Conservation (phyloP, 1,284 basidiomycete genomes). For the Cryptococcus hybrid region DNA sequence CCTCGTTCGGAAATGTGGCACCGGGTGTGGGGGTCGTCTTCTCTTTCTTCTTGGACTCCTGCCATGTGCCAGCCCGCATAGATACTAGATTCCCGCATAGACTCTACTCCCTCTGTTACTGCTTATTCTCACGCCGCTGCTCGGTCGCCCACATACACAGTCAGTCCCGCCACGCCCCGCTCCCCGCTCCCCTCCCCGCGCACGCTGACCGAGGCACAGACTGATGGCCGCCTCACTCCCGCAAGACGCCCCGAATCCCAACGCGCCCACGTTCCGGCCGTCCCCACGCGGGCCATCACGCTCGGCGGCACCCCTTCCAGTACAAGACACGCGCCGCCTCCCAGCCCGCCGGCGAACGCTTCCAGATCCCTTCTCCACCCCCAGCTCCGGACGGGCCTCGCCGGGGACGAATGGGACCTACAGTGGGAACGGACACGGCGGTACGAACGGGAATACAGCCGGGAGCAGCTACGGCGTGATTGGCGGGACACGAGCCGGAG, state of each 20-base stretch:
- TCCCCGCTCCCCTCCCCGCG: no score
- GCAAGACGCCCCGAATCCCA: slow-evolving; percentile 10
- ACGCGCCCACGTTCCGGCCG: slow-evolving; percentile 22
- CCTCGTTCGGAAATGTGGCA: no score
- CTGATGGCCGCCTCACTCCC: not conserved
- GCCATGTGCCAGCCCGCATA: no score
- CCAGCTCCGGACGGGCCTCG: slow-evolving; percentile 34
- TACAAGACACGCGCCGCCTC: slow-evolving; percentile 38
- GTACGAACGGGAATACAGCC: slow-evolving; percentile 8
- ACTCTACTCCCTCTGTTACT: no score
- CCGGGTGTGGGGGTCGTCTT: no score
- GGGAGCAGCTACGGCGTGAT: slow-evolving; percentile 39
- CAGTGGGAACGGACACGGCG: slow-evolving; percentile 2
- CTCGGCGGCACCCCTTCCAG: slow-evolving; percentile 20
- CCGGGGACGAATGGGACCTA: slow-evolving; percentile 9
- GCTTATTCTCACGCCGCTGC: no score
- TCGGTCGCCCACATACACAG: no score
- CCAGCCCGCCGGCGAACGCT: slow-evolving; percentile 41
- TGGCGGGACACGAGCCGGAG: slow-evolving; percentile 38
- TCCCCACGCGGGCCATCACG: slow-evolving; percentile 23
- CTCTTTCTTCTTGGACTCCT: no score
- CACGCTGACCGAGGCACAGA: no score
- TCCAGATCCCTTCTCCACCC: slow-evolving; percentile 26
- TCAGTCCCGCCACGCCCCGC: no score
- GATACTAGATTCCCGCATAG: no score